Conservation (phyloP, 768 basidiomycete species). For the Russula olivacea region DNA sequence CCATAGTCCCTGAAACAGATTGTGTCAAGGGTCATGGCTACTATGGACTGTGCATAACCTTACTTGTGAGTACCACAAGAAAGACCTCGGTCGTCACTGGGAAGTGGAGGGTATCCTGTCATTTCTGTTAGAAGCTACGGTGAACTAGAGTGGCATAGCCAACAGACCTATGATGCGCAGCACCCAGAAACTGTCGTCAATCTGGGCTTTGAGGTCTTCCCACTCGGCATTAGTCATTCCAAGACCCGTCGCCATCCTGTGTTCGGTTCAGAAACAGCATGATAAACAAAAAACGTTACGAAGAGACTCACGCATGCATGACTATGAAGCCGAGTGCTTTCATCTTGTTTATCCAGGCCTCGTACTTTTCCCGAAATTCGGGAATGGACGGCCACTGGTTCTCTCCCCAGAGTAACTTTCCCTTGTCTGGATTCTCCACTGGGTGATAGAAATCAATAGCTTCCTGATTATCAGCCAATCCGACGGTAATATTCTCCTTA, state of each 20-base stretch:
- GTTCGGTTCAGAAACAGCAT: conserved; percentile 1
- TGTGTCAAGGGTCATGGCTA: not conserved
- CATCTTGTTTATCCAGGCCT: conserved; percentile 82
- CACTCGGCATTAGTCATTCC: conserved; percentile 69
- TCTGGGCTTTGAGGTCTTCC: conserved; percentile 55
- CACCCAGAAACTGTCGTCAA: conserved; percentile 86
- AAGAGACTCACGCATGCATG: conserved; percentile 65
- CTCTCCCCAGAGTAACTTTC: conserved; percentile 69
- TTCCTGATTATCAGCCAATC: conserved; percentile 81
- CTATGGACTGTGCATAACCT: conserved; percentile 9
- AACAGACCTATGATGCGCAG: conserved; percentile 72
- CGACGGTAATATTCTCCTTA: conserved; percentile 81
- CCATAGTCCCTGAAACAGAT: conserved; percentile 68
- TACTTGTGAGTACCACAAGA: conserved; percentile 91
- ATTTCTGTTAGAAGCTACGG: not conserved
- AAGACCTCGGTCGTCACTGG: conserved; percentile 70
- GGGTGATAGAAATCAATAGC: conserved; percentile 78
- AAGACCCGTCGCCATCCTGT: conserved; percentile 76
- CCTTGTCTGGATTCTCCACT: conserved; percentile 61
- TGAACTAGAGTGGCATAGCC: conserved; percentile 1
- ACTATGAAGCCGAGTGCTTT: conserved; percentile 69
- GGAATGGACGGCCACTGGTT: conserved; percentile 79
- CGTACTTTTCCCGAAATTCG: conserved; percentile 57
- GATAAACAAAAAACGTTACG: not conserved
- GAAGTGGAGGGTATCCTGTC: conserved; percentile 81